Evolutionary conservation across 306 rosid genomes (phyloP).

Genomic region (Psophocarpus tetragonolobus): DNA sequence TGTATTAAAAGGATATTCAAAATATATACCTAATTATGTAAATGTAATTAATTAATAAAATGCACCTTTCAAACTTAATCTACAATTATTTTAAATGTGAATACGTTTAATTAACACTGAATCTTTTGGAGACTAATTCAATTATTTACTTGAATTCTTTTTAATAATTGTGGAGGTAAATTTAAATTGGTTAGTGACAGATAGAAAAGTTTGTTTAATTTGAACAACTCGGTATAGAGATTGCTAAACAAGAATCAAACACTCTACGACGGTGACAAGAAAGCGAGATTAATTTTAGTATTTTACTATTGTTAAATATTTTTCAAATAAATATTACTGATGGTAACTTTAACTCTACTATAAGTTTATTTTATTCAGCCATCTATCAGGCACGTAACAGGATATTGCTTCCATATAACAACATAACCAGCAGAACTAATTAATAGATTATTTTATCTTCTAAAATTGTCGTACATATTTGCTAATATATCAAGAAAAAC

Average conservation of each 20-base stretch:
- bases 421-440: background rate
- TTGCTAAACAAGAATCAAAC: background rate
- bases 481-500: background rate
- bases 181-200: background rate
- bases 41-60: no score
- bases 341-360: background rate
- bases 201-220: background rate
- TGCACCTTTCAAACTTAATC: no score
- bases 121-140: background rate
- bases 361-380: background rate
- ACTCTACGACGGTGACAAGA: background rate
- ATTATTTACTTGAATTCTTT: background rate
- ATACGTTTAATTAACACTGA: background rate
- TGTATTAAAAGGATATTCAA: no score
- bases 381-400: background rate
- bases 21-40: no score
- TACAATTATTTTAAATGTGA: no score
- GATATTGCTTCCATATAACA: background rate
- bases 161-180: background rate
- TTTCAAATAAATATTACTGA: background rate
- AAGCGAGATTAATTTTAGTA: no score
- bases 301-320: background rate
- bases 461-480: background rate
- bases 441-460: background rate
- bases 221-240: background rate